Evolutionary conservation across 1,139 yeast genomes (phyloP).

Genomic region (Pichia sp.): DNA sequence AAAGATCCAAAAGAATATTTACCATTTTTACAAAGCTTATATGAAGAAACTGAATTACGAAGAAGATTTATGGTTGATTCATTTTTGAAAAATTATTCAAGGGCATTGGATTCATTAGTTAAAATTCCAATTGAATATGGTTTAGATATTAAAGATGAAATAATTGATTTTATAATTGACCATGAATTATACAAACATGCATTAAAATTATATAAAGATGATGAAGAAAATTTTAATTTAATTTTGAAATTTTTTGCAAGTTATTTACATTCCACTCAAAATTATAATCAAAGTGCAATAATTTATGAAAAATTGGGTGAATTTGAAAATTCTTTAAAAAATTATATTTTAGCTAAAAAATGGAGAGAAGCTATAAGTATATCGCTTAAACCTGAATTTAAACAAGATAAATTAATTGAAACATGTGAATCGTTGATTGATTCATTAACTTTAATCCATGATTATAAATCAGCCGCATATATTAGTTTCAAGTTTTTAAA

Average conservation of each 20-base stretch:
- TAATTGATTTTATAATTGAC: slow-evolving; percentile 61
- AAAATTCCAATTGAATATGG: slow-evolving; percentile 34
- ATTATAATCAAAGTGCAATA: slow-evolving; percentile 68
- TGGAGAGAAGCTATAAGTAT: slow-evolving; percentile 84
- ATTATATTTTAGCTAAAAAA: slow-evolving; percentile 60
- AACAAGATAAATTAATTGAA: slow-evolving; percentile 33
- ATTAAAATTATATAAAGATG: slow-evolving; percentile 54
- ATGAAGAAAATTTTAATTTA: slow-evolving; percentile 45
- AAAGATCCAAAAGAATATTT: slow-evolving; percentile 96
- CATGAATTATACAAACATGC: slow-evolving; percentile 75
- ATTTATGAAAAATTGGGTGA: slow-evolving; percentile 65
- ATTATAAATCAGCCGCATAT: slow-evolving; percentile 75
- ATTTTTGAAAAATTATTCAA: slow-evolving; percentile 56
- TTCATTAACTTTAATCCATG: slow-evolving; percentile 60
- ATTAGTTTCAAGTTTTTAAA: slow-evolving; percentile 59
- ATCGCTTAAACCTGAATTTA: slow-evolving; percentile 36
- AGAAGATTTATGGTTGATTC: slow-evolving; percentile 77
- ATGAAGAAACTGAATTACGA: slow-evolving; percentile 59
- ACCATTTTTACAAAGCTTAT: slow-evolving; percentile 81
- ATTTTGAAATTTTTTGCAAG: slow-evolving; percentile 62
- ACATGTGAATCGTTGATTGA: slow-evolving; percentile 56
- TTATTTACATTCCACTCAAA: slow-evolving; percentile 46
- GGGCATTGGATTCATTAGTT: slow-evolving; percentile 64
- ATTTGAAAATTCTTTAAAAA: slow-evolving; percentile 55
- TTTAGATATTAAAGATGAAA: slow-evolving; percentile 46